phyloP scores from a whole-genome alignment of 108 stramenopile species.

The Poteriospumella lacustris region DNA sequence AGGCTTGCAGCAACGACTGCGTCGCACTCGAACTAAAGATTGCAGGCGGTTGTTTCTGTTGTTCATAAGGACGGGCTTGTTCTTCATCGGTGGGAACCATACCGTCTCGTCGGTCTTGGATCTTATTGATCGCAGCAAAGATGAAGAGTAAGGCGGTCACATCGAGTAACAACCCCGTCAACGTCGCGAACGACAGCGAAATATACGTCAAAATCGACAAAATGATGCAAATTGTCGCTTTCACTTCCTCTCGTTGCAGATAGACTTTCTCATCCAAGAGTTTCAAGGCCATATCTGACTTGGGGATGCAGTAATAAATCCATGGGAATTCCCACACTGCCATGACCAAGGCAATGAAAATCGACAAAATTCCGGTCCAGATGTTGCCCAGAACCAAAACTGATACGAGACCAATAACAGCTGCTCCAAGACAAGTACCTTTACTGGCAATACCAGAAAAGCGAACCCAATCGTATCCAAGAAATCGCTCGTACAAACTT shows the following conservation, averaged over 20 bases:
- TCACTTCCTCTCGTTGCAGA: background rate
- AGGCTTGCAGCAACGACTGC: background rate
- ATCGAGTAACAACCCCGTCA: background rate
- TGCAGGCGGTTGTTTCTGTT: too few relatives aligned
- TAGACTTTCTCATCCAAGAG: background rate
- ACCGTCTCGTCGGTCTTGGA: too few relatives aligned
- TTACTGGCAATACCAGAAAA: background rate
- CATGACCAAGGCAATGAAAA: background rate
- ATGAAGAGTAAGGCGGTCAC: conserved; percentile 4
- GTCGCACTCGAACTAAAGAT: too few relatives aligned
- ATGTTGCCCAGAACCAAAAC: too few relatives aligned
- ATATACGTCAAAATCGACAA: background rate
- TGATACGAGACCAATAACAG: background rate
- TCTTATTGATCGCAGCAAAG: conserved; percentile 22
- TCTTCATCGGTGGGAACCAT: too few relatives aligned
- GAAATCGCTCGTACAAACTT: background rate
- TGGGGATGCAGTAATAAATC: background rate
- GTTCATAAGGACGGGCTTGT: too few relatives aligned
- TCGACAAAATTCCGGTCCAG: background rate
- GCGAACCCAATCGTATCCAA: background rate
- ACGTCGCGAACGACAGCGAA: background rate
- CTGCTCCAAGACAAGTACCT: too few relatives aligned
- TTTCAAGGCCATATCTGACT: background rate
- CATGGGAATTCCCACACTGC: conserved; percentile 5
- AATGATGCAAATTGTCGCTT: background rate